Evolutionary conservation across 2,329 filamentous ascomycete genomes (phyloP).

Genomic region (Leptoxyphium fumago): DNA sequence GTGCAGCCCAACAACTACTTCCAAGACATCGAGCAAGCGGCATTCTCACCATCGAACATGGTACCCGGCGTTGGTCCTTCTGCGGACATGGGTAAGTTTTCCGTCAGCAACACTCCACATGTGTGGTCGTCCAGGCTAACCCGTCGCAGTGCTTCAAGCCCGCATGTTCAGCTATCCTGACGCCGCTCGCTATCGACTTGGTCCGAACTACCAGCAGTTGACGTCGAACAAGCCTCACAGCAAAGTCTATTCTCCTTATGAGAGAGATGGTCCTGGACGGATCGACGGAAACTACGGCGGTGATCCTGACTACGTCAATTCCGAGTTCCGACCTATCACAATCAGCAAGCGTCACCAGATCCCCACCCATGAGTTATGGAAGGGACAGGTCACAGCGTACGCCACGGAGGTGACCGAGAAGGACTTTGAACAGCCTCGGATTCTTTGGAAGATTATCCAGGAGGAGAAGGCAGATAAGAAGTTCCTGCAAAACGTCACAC

Average conservation of each 20-base stretch:
- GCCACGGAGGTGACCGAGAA: slow-evolving; percentile 27
- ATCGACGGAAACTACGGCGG: slow-evolving; percentile 32
- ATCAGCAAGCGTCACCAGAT: slow-evolving; percentile 5
- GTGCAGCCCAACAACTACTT: slow-evolving; percentile 46
- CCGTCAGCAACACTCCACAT: background rate
- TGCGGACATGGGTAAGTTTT: slow-evolving; percentile 34
- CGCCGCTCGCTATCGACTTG: slow-evolving; percentile 34
- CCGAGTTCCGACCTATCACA: slow-evolving; percentile 14
- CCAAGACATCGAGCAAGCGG: slow-evolving; percentile 52
- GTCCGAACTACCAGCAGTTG: slow-evolving; percentile 36
- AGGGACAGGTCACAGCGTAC: slow-evolving; percentile 10
- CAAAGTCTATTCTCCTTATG: slow-evolving; percentile 13
- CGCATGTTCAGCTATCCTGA: slow-evolving; percentile 50
- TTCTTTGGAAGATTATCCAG: slow-evolving; percentile 29
- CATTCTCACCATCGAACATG: slow-evolving; percentile 50
- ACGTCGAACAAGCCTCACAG: slow-evolving; percentile 17
- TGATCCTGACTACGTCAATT: slow-evolving; percentile 30
- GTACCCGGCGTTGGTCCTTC: slow-evolving; percentile 49
- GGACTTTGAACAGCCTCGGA: slow-evolving; percentile 37
- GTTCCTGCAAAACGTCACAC: slow-evolving; percentile 16
- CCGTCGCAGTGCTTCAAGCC: slow-evolving; percentile 39
- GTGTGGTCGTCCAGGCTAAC: too few species aligned
- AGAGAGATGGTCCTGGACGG: slow-evolving; percentile 25
- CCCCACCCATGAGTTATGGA: slow-evolving; percentile 12
- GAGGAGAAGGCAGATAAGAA: slow-evolving; percentile 15